These are phyloP conservation scores for Seiridium cupressi DNA, from an alignment of 2,329 filamentous ascomycete genomes.

Conservation along the genomic window DNA sequence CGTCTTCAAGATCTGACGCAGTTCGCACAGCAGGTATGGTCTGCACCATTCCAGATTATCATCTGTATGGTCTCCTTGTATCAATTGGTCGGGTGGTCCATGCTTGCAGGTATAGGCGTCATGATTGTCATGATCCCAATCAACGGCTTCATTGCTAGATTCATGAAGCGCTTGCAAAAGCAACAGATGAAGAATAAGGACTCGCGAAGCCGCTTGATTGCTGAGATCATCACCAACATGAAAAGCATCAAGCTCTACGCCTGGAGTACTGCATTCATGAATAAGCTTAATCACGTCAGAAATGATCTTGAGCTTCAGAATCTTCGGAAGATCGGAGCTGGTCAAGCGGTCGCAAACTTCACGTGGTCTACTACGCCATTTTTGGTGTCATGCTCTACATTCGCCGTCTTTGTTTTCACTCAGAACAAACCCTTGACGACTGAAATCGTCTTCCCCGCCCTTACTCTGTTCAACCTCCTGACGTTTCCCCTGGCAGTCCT, in stretches of 20 bases:
- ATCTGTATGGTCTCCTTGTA: slow-evolving; percentile 97
- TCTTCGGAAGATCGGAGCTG: slow-evolving; percentile 90
- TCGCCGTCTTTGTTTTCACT: slow-evolving; percentile 89
- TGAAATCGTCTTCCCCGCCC: slow-evolving; percentile 91
- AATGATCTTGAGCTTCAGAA: slow-evolving; percentile 97
- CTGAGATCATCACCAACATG: slow-evolving; percentile 99
- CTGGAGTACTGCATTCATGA: slow-evolving; percentile 97
- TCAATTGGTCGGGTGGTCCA: slow-evolving; percentile 89
- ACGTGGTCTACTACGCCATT: slow-evolving; percentile 98
- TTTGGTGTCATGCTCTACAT: slow-evolving; percentile 94
- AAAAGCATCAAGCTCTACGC: slow-evolving; percentile 99
- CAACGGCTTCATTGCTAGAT: slow-evolving; percentile 84
- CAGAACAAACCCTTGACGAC: slow-evolving; percentile 79
- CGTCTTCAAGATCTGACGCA: slow-evolving; percentile 92
- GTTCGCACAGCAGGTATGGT: slow-evolving; percentile 94
- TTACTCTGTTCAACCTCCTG: slow-evolving; percentile 89
- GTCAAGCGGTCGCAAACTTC: slow-evolving; percentile 92
- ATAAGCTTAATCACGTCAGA: slow-evolving; percentile 91
- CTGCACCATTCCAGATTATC: slow-evolving; percentile 91
- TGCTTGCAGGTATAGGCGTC: slow-evolving; percentile 90
- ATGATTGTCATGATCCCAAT: slow-evolving; percentile 98
- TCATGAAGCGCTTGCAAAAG: slow-evolving; percentile 95
- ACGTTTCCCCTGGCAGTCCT: slow-evolving; percentile 92
- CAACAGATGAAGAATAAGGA: slow-evolving; percentile 99
- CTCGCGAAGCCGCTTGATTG: slow-evolving; percentile 85